A percentile compares a stretch with the other conserved stretches of the same genome.
Conservation (phyloP, 495 filamentous ascomycete species). For the Penicillium alfredii region DNA sequence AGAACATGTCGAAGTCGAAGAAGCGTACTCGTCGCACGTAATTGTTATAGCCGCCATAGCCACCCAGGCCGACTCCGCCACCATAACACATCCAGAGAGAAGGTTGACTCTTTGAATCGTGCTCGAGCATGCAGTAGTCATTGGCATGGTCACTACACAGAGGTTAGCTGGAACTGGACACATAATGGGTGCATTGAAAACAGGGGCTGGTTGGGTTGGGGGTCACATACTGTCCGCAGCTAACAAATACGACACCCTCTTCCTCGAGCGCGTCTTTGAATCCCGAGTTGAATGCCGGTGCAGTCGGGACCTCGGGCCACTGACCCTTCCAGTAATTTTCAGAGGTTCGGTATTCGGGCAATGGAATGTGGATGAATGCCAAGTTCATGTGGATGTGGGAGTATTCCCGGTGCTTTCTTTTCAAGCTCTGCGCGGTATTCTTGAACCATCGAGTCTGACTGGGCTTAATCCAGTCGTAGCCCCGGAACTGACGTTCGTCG, state of each 20-base stretch:
- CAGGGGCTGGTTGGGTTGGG: too few species aligned
- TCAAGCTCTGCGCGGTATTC: slow-evolving; percentile 60
- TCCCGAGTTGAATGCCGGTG: slow-evolving; percentile 78
- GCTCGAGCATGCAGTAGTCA: slow-evolving; percentile 78
- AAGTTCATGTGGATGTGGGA: slow-evolving; percentile 90
- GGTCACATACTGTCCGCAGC: slow-evolving; percentile 77
- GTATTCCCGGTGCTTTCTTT: slow-evolving; percentile 71
- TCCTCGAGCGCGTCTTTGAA: slow-evolving; percentile 83
- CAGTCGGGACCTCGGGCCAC: slow-evolving; percentile 73
- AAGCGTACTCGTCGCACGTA: slow-evolving; percentile 80
- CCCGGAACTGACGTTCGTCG: slow-evolving; percentile 74
- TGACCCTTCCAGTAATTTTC: slow-evolving; percentile 51
- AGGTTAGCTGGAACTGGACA: slow-evolving; percentile 1
- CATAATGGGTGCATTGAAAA: too few species aligned
- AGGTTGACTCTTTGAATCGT: slow-evolving; percentile 44
- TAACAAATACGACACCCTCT: slow-evolving; percentile 77
- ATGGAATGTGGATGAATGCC: slow-evolving; percentile 94
- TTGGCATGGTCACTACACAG: slow-evolving; percentile 78
- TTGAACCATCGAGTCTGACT: slow-evolving; percentile 94
- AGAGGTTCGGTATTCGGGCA: slow-evolving; percentile 73
- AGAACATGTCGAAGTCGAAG: slow-evolving; percentile 89
- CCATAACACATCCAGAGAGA: slow-evolving; percentile 99
- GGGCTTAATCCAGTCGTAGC: slow-evolving; percentile 95
- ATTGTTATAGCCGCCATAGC: slow-evolving; percentile 84
- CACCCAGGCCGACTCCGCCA: slow-evolving; percentile 82